Evolutionary conservation across 108 stramenopile genomes (phyloP), one percentile per base, ranked within the genome.

Genomic region (Asterionellopsis glacialis): DNA sequence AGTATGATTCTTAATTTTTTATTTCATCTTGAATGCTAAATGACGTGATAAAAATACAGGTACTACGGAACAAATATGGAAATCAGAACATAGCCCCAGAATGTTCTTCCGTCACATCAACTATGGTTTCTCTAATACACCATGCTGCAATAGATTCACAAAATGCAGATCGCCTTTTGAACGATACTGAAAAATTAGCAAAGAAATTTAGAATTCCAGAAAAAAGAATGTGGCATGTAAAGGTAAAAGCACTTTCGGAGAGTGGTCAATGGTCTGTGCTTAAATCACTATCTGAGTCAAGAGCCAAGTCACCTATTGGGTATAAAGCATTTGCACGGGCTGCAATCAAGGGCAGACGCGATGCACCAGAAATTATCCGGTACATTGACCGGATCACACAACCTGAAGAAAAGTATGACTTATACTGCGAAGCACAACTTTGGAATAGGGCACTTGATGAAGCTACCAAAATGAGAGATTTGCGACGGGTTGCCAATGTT

Each of bases 121-220:
- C 85, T 11, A 83, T 93, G 26, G 55, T 70, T 51, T 76, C 87
- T 12, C 69, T 93, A 28, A 40, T 93, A 7, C 65, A 66, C 9
- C 79, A 73, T 65, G 91, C 82, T 33, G 83, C 80, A 1, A 63
- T 51, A n/a, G 77, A 83, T 45, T 71, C 76, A 43, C 69, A 87
- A 24, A 84, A 88, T 51, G 62, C 84, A 16, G 76, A 88, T 56
- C 70, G 77, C 19, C 67, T 93, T 13, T 71, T 87, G 51, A 57
- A 64, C 3, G 94, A 92, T 62, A 83, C 80, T 14, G 87, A 88
- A 26, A 87, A 88, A 49, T 52, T 95, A 51, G 87, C 87, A 0
- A 92, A 88, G 70, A 89, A 87, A 61, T 92, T 85, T 73, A 77
- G 88, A 28, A 72, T 95, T 24, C 69, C 94, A n/a, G 94, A 95